phyloP scores from a whole-genome alignment of 2,329 filamentous ascomycete species.

The Domatiomyces catenatus region DNA sequence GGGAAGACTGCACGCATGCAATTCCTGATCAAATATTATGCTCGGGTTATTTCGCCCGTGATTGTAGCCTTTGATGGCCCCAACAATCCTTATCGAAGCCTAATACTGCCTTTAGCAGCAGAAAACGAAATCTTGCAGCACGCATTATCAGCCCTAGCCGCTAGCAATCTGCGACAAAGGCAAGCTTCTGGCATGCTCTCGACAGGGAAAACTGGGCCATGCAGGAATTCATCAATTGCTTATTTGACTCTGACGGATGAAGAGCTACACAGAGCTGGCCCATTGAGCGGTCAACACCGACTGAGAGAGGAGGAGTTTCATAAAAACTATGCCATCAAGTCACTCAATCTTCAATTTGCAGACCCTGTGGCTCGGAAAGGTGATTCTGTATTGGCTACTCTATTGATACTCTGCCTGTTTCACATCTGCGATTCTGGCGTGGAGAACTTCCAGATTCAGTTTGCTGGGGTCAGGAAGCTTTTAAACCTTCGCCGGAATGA shows the following conservation, averaged over 20 bases:
- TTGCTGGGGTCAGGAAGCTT: conserved; percentile 83
- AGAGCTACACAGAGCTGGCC: conserved; percentile 26
- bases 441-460: conserved; percentile 83
- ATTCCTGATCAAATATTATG: conserved; percentile 85
- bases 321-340: conserved; percentile 66
- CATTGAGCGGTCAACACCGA: conserved; percentile 40
- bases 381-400: conserved; percentile 74
- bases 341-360: conserved; percentile 71
- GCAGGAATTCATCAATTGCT: conserved; percentile 33
- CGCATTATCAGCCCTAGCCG: conserved; percentile 74
- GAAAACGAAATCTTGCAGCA: conserved; percentile 75
- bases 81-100: conserved; percentile 69
- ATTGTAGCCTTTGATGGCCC: conserved; percentile 83
- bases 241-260: conserved; percentile 28
- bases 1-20: conserved; percentile 61
- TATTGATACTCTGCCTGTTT: conserved; percentile 78
- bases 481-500: conserved; percentile 56
- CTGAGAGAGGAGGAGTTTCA: conserved; percentile 66
- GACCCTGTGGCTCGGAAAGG: conserved; percentile 60
- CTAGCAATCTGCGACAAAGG: conserved; percentile 80
- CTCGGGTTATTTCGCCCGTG: conserved; percentile 78
- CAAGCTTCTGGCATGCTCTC: conserved; percentile 39
- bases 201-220: conserved; percentile 37
- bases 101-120: conserved; percentile 63
- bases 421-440: conserved; percentile 88